Evolutionary conservation across 2,329 filamentous ascomycete genomes (phyloP), one percentile per base, ranked within the genome.

Genomic region (Diaporthe amygdali): DNA sequence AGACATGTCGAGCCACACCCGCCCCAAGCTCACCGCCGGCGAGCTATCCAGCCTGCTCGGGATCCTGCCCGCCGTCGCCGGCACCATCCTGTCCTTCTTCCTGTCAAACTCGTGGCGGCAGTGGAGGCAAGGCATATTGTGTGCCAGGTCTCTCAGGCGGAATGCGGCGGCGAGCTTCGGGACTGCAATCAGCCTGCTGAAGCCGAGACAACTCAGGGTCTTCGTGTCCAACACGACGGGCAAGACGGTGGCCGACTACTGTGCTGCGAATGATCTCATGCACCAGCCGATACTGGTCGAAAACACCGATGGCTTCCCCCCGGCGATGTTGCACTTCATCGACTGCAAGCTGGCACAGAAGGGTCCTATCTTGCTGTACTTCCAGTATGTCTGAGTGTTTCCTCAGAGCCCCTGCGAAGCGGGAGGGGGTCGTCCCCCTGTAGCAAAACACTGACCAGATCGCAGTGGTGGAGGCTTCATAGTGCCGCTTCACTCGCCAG

Each of bases 121-220:
- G 27, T 71, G 69, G 69, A 71, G 64, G 54, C 46, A 85, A 77
- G 39, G 85, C 79, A 74, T 83, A 79, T 71, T 84, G 76, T 12
- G 82, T 80, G 54, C 64, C 46, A 71, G 44, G 64, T 61, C 63
- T 10, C 56, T 68, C 17, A 46, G 64, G 47, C 51, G 69, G 32
- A 71, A 71, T 54, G 64, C 69, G 54, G 54, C 46, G 34, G 69
- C 69, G 27, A 68, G 64, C 64, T 63, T 68, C 47, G 69, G 69
- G 46, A 71, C 69, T 5, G 44, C 37, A 52, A 49, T 68, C 64
- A 63, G 46, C 54, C 46, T 68, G 34, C n/a, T 71, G 17, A 71
- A 55, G 34, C 61, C 61, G 39, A 49, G 72, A 15, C 69, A 74
- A 41, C 64, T 71, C 30, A 41, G 70, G 25, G 59, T 51, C n/a